phyloP scores from a whole-genome alignment of 306 rosid species.

The Rosa rugosa region DNA sequence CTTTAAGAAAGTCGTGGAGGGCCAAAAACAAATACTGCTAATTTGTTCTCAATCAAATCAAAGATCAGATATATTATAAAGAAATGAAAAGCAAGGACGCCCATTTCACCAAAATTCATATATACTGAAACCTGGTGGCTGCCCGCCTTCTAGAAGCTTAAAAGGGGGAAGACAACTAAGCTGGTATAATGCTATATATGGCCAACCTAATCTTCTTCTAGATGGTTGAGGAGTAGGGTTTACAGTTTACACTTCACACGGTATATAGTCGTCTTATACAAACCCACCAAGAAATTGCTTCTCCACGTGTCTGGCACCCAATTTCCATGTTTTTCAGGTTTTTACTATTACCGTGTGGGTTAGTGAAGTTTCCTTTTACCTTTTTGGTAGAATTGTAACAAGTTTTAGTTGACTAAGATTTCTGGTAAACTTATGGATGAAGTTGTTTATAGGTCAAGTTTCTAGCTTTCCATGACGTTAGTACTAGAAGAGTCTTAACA shows the following conservation, averaged over 20 bases:
- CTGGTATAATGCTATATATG: background rate
- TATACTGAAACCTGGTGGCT: background rate
- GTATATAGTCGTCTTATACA: background rate
- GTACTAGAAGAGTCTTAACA: background rate
- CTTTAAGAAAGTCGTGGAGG: conserved; percentile 3
- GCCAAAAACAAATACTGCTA: background rate
- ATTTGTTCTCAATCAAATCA: background rate
- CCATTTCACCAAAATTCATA: too few species aligned
- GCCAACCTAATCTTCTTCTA: conserved; percentile 10
- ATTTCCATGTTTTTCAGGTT: background rate
- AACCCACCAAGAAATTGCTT: background rate
- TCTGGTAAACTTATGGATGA: background rate
- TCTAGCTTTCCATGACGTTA: conserved; percentile 1
- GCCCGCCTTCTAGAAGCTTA: conserved; percentile 19
- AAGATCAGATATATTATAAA: background rate
- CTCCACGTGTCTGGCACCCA: conserved; percentile 5
- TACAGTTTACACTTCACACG: background rate
- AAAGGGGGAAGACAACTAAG: background rate
- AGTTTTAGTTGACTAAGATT: background rate
- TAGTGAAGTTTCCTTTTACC: background rate
- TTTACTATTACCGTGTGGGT: background rate
- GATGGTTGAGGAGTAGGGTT: background rate
- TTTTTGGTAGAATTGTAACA: background rate
- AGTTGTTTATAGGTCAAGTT: background rate
- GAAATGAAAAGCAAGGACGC: background rate